Base-by-base conservation (phyloP, 169 alveolate genomes). In the Babesia bovis region DNA sequence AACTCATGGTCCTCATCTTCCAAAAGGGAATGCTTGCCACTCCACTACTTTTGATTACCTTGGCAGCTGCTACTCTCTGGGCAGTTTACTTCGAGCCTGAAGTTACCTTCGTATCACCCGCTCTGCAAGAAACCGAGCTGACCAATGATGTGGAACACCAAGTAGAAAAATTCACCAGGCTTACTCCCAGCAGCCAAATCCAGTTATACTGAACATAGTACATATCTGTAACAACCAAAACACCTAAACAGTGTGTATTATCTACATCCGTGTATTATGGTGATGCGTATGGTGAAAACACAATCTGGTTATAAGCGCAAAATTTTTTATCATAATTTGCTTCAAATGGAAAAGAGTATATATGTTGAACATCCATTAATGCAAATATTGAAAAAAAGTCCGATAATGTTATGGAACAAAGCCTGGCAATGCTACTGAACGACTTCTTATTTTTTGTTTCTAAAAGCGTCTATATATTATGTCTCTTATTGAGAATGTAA, bases 71-170 rank as follows among this genome's bases (percentile, higher is more conserved):
- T 19, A 75, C 95, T 26, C 74, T 90, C 15, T 94, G 97, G 97
- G 93, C 96, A 0, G 73, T 87, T 40, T 91, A 90, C 56, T 94
- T 94, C 75, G 97, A 94, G 75, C 97, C 97, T 10, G 94, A 93
- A 77, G 95, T 94, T 21, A 93, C 90, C 63, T 91, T 87, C 56
- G 94, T 93, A 17, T 94, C 97, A n/a, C 97, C 97, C 25, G 91
- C 97, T 10, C 85, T 94, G 53, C 92, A 92, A 53, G 97, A 94
- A 81, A 94, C 97, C 21, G 97, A 94, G 58, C 79, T 94, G 60
- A 94, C 97, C 40, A 94, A 94, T 78, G 97, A 94, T 59, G 97
- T 94, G 21, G 97, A 94, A 66, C 94, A 91, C 66, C 97, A 94
- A 71, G 97, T 94, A 19, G 97, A 94, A 71, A 94, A 94, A 60